These are phyloP conservation scores for Cubamyces lactineus DNA, from an alignment of 768 basidiomycete genomes.

Conservation along the genomic window DNA sequence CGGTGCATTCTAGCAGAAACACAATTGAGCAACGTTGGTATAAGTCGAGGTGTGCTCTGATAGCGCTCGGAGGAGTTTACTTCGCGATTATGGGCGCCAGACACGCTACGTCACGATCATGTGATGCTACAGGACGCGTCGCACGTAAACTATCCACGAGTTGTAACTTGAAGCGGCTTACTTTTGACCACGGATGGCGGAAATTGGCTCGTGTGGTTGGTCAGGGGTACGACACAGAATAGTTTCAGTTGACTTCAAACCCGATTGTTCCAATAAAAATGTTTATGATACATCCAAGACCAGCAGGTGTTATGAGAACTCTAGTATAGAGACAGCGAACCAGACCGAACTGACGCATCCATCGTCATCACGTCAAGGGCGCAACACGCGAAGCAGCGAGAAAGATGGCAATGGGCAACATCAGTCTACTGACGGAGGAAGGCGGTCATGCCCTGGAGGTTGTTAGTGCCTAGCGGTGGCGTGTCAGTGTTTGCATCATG, in stretches of 20 bases:
- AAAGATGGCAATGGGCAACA: too few species aligned
- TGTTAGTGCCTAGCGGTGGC: constrained; percentile 13
- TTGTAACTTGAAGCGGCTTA: background rate
- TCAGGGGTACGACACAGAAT: background rate
- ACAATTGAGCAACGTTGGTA: background rate
- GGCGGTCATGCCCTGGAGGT: constrained; percentile 28
- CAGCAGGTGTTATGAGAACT: background rate
- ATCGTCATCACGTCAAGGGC: background rate
- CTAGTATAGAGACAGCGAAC: background rate
- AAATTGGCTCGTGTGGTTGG: background rate
- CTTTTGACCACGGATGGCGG: background rate
- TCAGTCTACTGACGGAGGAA: constrained; percentile 11
- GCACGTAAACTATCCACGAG: too few species aligned
- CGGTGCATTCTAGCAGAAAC: too few species aligned
- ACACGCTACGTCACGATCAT: constrained; percentile 13
- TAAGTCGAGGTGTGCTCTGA: too few species aligned
- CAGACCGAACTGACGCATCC: background rate
- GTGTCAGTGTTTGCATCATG: background rate
- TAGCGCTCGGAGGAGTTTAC: too few species aligned
- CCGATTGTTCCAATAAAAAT: constrained; percentile 2
- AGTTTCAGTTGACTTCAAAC: background rate
- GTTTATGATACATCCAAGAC: constrained; percentile 12
- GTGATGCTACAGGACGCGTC: background rate
- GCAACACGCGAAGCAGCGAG: background rate
- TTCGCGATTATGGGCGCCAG: background rate